Evolutionary conservation across 352 stramenopile species (phyloP), one percentile per base, ranked within the genome.

Genomic region (Elongisporangium anandrum): DNA sequence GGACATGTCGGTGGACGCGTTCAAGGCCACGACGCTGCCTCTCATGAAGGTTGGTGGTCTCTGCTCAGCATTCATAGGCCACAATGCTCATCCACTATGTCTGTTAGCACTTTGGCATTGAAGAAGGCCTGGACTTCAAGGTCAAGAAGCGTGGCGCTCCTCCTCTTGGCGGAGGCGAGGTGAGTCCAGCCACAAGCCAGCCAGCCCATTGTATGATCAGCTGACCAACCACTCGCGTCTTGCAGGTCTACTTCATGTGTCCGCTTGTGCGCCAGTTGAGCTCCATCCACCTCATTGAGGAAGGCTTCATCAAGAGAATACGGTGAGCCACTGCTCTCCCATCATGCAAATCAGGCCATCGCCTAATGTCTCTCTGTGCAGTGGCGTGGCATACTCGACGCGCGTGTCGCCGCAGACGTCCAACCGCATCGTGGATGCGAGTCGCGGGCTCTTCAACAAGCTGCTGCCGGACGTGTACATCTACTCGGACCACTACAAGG

Each of bases 381-480:
- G 87, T 57, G 92, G 97, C 24, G 95, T 98, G 19, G 96, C 94
- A 2, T 98, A 99, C 68, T 98, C 87, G 57, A 98, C 97, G 60
- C 93, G 96, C 23, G 92, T 99, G 56, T 98, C 97, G 20, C 98
- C 98, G 4, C 97, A 98, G 60, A 98, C 96, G 41, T 94, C 96
- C 24, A 99, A 99, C 63, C 88, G 98, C 47, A 97, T 99, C 52
- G 97, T 99, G 21, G 97, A 99, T 66, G 93, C 93, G 1, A 95
- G 82, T 63, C 82, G 92, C n/a, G 97, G 93, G 2, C 70, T 99
- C 4, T 98, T 99, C 63, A 99, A 99, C 72, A 84, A 97, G 63
- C 85, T 99, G 41, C 70, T 99, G 22, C 97, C 97, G 0, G 98
- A 99, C 70, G 97, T 99, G 50, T 99, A 99, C 85, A 99, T 99